Base-by-base conservation (phyloP, 2,329 filamentous ascomycete species). In the Colletotrichum caudatum region DNA sequence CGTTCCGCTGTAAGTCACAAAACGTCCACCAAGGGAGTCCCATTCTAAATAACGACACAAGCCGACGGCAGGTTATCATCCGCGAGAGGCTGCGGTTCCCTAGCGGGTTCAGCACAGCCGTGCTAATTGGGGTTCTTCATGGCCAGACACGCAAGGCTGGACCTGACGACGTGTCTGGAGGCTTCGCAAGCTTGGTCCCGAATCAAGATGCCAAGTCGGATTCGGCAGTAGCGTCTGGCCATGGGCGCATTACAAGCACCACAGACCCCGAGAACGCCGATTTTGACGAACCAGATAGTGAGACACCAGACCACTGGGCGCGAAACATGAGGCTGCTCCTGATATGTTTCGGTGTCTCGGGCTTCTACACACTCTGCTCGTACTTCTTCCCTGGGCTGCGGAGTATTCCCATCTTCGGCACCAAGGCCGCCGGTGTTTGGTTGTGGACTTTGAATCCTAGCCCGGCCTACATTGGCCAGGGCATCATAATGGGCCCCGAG, bases 371-470 rank as follows among this genome's bases (percentile, higher is more conserved):
- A 0, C 82, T 98, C 9, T 85, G 91, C 39, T 96, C 94, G 1
- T 98, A 97, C 80, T 99, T 99, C 81, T 85, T 98, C 64, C 96
- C 96, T 0, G 84, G 93, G 61, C 82, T 98, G 26, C 92, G 94
- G 66, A 92, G 93, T 75, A 84, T 99, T n/a, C 96, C 96, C 0
- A 85, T 99, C 35, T 93, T 98, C 75, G 96, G 96, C 0, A 82
- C 87, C 0, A 82, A 88, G 2, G 88, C 97, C 8, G 94, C 94
- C 0, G 83, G 88, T 1, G 89, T 89, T 2, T 99, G 95, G 95
- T 88, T 98, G 1, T 99, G 96, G 96, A 96, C 94, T 0, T 84
- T 99, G 8, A 99, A 99, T 75, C 96, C 96, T 0, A 98, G 94
- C 57, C 92, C 97, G n/a, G 96, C 96, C 2, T 99, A 99, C 79